Evolutionary conservation across 1,284 basidiomycete genomes (phyloP).

Genomic region (Naganishia sp.): DNA sequence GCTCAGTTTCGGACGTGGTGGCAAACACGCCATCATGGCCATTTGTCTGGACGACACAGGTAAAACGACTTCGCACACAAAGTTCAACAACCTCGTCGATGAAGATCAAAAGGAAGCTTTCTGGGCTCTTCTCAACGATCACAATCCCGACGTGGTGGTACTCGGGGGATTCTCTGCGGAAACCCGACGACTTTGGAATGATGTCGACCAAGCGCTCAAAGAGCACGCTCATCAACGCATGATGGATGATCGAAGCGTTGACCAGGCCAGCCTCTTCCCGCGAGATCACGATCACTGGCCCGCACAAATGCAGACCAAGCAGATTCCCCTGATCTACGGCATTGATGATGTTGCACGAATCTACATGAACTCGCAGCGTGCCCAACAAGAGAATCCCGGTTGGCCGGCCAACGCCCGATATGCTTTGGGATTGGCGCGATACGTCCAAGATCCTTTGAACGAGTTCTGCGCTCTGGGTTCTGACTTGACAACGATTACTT

Average conservation of each 20-base stretch:
- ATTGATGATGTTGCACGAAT: conserved; percentile 91
- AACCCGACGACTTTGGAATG: conserved; percentile 59
- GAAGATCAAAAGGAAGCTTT: conserved; percentile 64
- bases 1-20: conserved; percentile 91
- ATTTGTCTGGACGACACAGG: conserved; percentile 87
- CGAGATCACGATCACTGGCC: conserved; percentile 41
- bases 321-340: conserved; percentile 76
- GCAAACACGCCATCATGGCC: conserved; percentile 82
- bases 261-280: conserved; percentile 34
- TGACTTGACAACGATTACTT: conserved; percentile 76
- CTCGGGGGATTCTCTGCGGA: conserved; percentile 85
- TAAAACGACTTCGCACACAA: conserved; percentile 81
- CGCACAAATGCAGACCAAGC: conserved; percentile 35
- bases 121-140: conserved; percentile 73
- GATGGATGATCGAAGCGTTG: conserved; percentile 31
- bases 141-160: conserved; percentile 84
- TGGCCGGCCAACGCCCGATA: conserved; percentile 83
- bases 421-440: conserved; percentile 90
- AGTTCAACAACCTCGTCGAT: conserved; percentile 83
- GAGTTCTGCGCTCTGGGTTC: conserved; percentile 84
- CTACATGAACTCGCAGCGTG: conserved; percentile 88
- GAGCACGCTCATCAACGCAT: conserved; percentile 44
- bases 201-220: conserved; percentile 59
- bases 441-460: conserved; percentile 89
- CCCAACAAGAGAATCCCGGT: conserved; percentile 79